phyloP scores from a whole-genome alignment of 164 flowering plant genomes.

The Stephania japonica region DNA sequence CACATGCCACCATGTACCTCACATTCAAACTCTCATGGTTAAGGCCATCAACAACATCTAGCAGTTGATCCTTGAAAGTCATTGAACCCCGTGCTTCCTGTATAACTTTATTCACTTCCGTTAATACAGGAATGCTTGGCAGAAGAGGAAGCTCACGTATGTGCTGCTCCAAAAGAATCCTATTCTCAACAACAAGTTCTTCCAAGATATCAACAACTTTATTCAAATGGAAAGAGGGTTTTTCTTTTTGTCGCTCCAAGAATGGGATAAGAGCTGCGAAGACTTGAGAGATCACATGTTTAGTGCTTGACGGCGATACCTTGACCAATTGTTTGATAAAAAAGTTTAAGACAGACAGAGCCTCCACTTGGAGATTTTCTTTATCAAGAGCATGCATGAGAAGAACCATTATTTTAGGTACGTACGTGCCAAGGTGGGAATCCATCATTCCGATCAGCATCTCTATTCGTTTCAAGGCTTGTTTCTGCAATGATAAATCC shows the following conservation, averaged over 20 bases:
- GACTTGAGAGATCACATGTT: conserved; percentile 90
- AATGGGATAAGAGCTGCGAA: conserved; percentile 92
- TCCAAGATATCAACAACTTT: conserved; percentile 80
- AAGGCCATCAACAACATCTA: conserved; percentile 72
- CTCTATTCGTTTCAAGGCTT: conserved; percentile 81
- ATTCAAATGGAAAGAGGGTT: conserved; percentile 46
- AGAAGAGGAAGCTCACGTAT: conserved; percentile 84
- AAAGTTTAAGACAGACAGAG: conserved; percentile 77
- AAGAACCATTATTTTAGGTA: conserved; percentile 97
- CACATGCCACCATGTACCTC: conserved; percentile 94
- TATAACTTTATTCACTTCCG: conserved; percentile 67
- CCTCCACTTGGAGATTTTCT: conserved; percentile 70
- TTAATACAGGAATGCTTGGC: conserved; percentile 63
- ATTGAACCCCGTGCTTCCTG: conserved; percentile 83
- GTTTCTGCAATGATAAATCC: conserved; percentile 64
- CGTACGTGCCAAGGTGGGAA: conserved; percentile 76
- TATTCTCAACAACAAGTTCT: conserved; percentile 81
- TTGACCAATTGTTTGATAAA: conserved; percentile 63
- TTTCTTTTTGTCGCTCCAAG: conserved; percentile 69
- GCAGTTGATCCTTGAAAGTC: conserved; percentile 79
- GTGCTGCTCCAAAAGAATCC: conserved; percentile 52
- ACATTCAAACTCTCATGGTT: conserved; percentile 97
- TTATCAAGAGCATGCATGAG: conserved; percentile 87
- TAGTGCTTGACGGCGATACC: conserved; percentile 81
- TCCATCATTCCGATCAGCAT: conserved; percentile 94